Base-by-base conservation (phyloP, 2,329 filamentous ascomycete species). In the Diaporthe humulicola region DNA sequence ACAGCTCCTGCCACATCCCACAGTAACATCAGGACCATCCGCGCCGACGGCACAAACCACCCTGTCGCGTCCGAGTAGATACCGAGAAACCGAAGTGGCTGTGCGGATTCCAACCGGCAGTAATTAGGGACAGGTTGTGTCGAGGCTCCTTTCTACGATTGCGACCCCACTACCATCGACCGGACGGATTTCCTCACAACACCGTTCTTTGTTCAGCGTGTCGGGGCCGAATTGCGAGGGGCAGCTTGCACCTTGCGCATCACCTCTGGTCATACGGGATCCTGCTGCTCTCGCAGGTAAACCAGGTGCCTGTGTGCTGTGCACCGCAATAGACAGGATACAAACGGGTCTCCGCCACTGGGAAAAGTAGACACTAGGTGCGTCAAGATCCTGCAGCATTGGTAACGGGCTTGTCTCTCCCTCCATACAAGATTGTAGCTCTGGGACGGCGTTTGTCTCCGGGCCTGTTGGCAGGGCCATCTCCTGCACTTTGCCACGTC, bases 401-500 rank as follows among this genome's bases (percentile, higher is more conserved):
- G 58, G 45, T 45, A 58, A 50, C 14, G 4, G n/a, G 45, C 28
- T 54, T 67, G 48, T 38, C 45, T 61, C 10, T 52, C 1, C 30
- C 15, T 52, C 48, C 64, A 4, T 54, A 15, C 33, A 54, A 28
- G 38, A 38, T 57, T 67, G 58, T 36, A 42, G 60, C 50, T 60
- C 57, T 42, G 57, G 30, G n/a, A 38, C 73, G 28, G n/a, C 40
- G 58, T 42, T 58, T 60, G 70, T 40, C 52, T 28, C 45, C 25
- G 54, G 48, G 60, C 70, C 30, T 64, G 70, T 72, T 33, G 40
- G 60, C 48, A 58, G 25, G 25, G 50, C 12, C 50, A 17, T 67
- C 38, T 61, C n/a, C 42, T 72, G 72, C 58, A 33, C 56, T 73
- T 54, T 60, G 57, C 72, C 52, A 64, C 58, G 54, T 71, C 73